Base-by-base conservation (phyloP, 2,329 filamentous ascomycete species). In the Exophiala bonariae region DNA sequence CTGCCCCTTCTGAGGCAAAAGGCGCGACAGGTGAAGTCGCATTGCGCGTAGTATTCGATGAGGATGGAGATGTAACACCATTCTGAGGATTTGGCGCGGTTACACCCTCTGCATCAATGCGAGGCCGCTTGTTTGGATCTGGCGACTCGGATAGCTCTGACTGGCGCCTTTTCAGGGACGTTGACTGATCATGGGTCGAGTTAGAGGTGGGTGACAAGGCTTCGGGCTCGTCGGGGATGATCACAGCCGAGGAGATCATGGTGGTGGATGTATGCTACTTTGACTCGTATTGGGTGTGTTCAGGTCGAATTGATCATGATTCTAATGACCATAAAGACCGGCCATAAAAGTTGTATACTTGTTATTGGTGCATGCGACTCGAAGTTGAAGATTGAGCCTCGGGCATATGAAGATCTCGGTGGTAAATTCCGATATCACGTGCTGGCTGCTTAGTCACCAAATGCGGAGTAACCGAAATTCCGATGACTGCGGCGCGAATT, bases 51-150 rank as follows among this genome's bases (percentile, higher is more conserved):
- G 47, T 33, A 28, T n/a, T 8, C 56, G 39, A 30, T 54, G 56
- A 19, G 58, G 50, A 42, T 56, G 56, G 32, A 54, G 67, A 58
- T 75, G 76, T 11, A 78, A 80, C 26, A 76, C 75, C 57, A 80
- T 74, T 38, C 68, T 63, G 43, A 70, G 74, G 49, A 14, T 20
- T 41, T n/a, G 47, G 47, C 3, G 23, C 20, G 16, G 39, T 28
- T 10, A 41, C 35, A 7, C 31, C 37, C 10, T 35, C 26, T 14
- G 37, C 40, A 20, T 52, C 38, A 8, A 56, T 39, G n/a, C 52
- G 54, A 22, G 47, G 54, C 17, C 46, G 42, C 34, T 57, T 57
- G 39, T 22, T 46, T 16, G 49, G 35, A 14, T 52, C 49, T 13
- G 54, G 45, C 28, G 46, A 41, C 30, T 41, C n/a, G 4, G 49